These are phyloP conservation scores for Naganishia sp. DNA, from an alignment of 1,284 basidiomycete genomes.

Conservation along the genomic window DNA sequence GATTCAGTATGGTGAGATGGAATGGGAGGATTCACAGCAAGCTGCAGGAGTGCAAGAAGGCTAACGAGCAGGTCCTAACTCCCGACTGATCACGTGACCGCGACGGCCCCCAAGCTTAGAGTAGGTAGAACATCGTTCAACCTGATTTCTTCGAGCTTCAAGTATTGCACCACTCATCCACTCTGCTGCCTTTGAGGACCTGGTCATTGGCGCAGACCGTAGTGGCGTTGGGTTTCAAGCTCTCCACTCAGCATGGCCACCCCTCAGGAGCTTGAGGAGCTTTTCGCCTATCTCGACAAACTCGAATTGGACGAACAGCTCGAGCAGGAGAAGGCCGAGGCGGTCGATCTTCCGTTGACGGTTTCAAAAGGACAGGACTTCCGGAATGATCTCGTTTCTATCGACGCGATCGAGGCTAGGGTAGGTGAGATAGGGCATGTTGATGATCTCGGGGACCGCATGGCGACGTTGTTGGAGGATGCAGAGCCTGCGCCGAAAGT, in stretches of 20 bases:
- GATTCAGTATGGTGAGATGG: too few species aligned
- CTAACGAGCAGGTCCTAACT: background rate
- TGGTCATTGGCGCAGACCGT: too few species aligned
- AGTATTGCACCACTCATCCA: too few species aligned
- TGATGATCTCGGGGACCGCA: too few species aligned
- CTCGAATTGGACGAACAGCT: constrained; percentile 16
- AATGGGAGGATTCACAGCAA: too few species aligned
- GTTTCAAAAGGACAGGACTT: too few species aligned
- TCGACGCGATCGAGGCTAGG: too few species aligned
- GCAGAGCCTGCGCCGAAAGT: too few species aligned
- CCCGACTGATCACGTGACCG: background rate
- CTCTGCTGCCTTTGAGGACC: background rate
- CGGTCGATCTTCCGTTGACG: too few species aligned
- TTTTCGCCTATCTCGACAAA: constrained; percentile 21
- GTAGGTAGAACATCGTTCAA: constrained; percentile 7
- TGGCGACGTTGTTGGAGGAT: too few species aligned
- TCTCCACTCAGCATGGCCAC: background rate
- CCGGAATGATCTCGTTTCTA: background rate
- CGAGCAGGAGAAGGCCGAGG: background rate
- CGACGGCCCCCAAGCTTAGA: background rate
- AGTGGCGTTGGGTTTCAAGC: background rate
- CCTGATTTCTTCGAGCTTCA: background rate
- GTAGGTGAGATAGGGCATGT: too few species aligned
- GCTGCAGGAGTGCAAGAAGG: too few species aligned
- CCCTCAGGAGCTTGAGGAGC: constrained; percentile 15